Conservation (phyloP, 768 basidiomycete genomes). For the Fomitopsis pulvina region DNA sequence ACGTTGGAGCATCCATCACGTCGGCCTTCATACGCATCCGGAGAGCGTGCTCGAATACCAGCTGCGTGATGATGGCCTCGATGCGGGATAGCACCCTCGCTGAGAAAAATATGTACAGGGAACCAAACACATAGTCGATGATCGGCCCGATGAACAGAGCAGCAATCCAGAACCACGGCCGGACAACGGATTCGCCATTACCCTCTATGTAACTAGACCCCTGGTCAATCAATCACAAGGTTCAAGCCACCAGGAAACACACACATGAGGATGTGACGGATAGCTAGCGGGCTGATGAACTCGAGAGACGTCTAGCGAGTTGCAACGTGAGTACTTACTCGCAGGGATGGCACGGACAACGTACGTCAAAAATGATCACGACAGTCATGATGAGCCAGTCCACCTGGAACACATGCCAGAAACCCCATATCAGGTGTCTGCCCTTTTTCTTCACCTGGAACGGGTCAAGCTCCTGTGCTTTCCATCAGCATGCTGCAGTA, state of each 20-base stretch:
- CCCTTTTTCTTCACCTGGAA: too few species aligned
- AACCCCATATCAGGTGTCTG: conserved; percentile 24
- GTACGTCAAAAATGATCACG: not conserved
- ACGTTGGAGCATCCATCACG: not conserved
- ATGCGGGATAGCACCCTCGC: conserved; percentile 33
- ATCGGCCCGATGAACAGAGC: conserved; percentile 43
- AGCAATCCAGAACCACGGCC: conserved; percentile 66
- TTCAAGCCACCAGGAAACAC: not conserved
- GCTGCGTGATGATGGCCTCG: conserved; percentile 44
- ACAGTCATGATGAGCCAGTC: not conserved
- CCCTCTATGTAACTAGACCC: conserved; percentile 25
- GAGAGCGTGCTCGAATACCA: conserved; percentile 50
- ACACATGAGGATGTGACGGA: not conserved
- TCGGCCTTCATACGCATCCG: conserved; percentile 43
- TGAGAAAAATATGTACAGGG: conserved; percentile 41
- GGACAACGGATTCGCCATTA: conserved; percentile 41
- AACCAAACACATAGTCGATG: conserved; percentile 34
- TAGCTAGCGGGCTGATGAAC: not conserved
- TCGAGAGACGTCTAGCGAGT: not conserved
- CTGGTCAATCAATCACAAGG: not conserved
- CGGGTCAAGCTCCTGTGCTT: too few species aligned
- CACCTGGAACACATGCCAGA: conserved; percentile 16
- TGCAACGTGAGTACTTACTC: not conserved
- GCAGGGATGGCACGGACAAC: not conserved
- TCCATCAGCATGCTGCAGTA: not conserved